Conservation (phyloP, 164 flowering plant genomes). For the Warburgia ugandensis region DNA sequence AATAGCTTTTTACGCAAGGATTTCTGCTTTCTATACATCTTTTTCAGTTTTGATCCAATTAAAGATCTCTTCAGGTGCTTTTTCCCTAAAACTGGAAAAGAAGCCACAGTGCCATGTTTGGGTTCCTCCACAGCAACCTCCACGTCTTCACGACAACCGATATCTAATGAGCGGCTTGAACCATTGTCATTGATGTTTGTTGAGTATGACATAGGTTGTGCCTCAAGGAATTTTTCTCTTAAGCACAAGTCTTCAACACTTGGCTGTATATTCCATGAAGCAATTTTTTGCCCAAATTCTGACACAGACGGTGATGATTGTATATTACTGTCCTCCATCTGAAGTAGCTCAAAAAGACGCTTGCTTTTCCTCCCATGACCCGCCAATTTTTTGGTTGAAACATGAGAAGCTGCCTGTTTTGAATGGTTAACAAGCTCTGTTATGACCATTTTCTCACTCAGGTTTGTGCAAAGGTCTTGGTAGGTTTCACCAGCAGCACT, state of each 20-base stretch:
- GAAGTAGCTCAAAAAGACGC: constrained; percentile 52
- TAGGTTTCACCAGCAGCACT: constrained; percentile 5
- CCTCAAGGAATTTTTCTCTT: constrained; percentile 16
- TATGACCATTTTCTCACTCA: constrained; percentile 6
- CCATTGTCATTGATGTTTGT: constrained; percentile 15
- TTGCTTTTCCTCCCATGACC: constrained; percentile 47
- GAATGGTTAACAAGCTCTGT: constrained; percentile 1
- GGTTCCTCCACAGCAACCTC: constrained; percentile 21
- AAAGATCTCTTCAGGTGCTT: constrained; percentile 27
- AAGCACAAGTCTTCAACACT: constrained; percentile 12
- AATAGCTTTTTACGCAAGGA: constrained; percentile 53
- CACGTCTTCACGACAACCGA: constrained; percentile 25
- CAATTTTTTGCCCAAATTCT: constrained; percentile 13
- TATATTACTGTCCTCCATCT: constrained; percentile 38
- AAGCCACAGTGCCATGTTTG: constrained; percentile 8
- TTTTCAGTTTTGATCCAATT: constrained; percentile 39
- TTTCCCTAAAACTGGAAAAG: constrained; percentile 22
- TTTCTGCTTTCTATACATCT: constrained; percentile 50
- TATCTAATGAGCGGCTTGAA: constrained; percentile 21
- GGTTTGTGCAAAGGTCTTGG: constrained; percentile 8
- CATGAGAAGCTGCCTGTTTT: constrained; percentile 12
- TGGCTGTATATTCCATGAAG: constrained; percentile 13
- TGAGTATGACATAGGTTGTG: constrained; percentile 16
- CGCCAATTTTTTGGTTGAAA: constrained; percentile 19
- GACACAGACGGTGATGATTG: constrained; percentile 18